These are phyloP conservation scores for Syncephalastrum racemosum DNA, from an alignment of 371 early-diverging fungal genomes.

Conservation along the genomic window DNA sequence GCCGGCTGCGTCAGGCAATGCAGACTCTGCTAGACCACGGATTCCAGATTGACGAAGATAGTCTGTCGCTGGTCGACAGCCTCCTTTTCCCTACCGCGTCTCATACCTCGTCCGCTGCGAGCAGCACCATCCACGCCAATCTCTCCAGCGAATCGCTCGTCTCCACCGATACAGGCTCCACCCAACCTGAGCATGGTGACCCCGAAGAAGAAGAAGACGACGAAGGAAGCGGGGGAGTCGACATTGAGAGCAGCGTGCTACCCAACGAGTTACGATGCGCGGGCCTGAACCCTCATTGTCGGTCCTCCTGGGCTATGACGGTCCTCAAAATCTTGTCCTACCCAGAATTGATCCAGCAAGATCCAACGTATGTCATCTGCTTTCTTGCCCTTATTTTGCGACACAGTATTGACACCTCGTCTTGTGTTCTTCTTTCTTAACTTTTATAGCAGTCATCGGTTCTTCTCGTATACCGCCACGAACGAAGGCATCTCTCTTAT, in stretches of 20 bases:
- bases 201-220: background rate
- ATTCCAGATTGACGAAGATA: conserved; percentile 54
- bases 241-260: conserved; percentile 34
- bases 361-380: background rate
- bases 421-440: too few relatives aligned
- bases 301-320: conserved; percentile 56
- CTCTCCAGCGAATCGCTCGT: conserved; percentile 12
- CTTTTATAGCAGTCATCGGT: conserved; percentile 42
- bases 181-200: conserved; percentile 5
- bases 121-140: conserved; percentile 9
- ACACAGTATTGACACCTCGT: background rate
- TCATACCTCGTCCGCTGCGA: conserved; percentile 1
- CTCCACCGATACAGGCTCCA: conserved; percentile 6
- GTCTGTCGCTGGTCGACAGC: conserved; percentile 25
- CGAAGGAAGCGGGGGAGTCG: background rate
- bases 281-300: conserved; percentile 59
- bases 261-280: conserved; percentile 60
- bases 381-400: conserved; percentile 9
- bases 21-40: conserved; percentile 52
- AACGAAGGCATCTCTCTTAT: conserved; percentile 73
- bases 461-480: conserved; percentile 74
- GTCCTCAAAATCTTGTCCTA: conserved; percentile 68
- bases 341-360: conserved; percentile 45
- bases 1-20: conserved; percentile 57
- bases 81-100: conserved; percentile 9